These are phyloP conservation scores for Xylaria digitata DNA, from an alignment of 2,329 filamentous ascomycete genomes.

Conservation along the genomic window DNA sequence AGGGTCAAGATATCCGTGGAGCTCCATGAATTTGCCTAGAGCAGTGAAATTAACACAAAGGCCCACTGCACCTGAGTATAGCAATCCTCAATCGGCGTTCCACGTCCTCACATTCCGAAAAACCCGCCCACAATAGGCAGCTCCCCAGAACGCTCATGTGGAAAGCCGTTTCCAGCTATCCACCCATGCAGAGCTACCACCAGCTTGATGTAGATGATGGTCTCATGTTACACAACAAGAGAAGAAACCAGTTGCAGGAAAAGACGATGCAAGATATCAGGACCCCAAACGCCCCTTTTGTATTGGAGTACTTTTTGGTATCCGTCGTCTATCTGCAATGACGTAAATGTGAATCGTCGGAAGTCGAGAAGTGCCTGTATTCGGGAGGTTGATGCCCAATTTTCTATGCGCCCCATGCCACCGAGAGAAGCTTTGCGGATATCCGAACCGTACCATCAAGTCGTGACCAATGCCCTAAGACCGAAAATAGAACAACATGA, in stretches of 20 bases:
- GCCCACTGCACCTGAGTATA: conserved; percentile 66
- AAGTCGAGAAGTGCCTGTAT: conserved; percentile 49
- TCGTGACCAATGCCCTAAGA: conserved; percentile 58
- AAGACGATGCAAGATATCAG: conserved; percentile 82
- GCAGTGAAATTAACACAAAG: conserved; percentile 60
- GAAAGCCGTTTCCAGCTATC: conserved; percentile 69
- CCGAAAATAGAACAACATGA: conserved; percentile 58
- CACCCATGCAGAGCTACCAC: conserved; percentile 62
- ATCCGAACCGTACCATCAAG: conserved; percentile 67
- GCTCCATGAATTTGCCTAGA: conserved; percentile 71
- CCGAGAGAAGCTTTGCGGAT: conserved; percentile 65
- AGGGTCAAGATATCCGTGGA: conserved; percentile 54
- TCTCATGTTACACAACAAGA: conserved; percentile 50
- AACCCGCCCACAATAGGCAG: conserved; percentile 44
- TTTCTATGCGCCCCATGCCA: conserved; percentile 62
- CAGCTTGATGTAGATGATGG: conserved; percentile 57
- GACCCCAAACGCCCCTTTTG: conserved; percentile 78
- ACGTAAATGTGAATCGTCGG: conserved; percentile 52
- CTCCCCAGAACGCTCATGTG: conserved; percentile 63
- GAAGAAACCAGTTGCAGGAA: conserved; percentile 60
- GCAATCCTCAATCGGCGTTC: conserved; percentile 72
- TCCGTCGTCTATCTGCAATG: conserved; percentile 80
- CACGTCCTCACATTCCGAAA: conserved; percentile 68
- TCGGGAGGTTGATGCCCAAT: conserved; percentile 51
- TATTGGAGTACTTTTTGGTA: conserved; percentile 66